phyloP scores from a whole-genome alignment of 78 protist species.

The Corallochytrium limacisporum region DNA sequence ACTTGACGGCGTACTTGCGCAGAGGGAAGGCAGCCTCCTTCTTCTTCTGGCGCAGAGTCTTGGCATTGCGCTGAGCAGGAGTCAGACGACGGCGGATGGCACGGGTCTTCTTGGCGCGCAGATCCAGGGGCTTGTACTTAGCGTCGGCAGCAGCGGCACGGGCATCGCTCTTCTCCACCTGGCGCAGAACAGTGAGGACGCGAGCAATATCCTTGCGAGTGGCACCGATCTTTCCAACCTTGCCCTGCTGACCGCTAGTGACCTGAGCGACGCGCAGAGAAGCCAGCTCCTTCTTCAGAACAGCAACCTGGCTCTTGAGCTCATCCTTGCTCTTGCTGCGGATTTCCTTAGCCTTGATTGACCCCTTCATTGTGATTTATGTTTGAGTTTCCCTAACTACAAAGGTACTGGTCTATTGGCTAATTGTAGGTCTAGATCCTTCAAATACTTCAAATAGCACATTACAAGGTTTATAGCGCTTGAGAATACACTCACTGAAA shows the following conservation, averaged over 20 bases:
- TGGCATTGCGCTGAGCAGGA: neutral
- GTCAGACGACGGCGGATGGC: slow-evolving; percentile 53
- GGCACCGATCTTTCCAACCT: slow-evolving; percentile 44
- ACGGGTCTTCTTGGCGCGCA: slow-evolving; percentile 61
- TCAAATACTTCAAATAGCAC: too few species aligned
- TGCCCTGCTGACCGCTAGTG: slow-evolving; percentile 48
- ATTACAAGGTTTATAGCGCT: too few species aligned
- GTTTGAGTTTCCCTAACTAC: too few species aligned
- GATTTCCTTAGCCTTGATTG: slow-evolving; percentile 45
- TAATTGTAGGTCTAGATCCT: too few species aligned
- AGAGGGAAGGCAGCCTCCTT: slow-evolving; percentile 34
- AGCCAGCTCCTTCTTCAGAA: slow-evolving; percentile 55
- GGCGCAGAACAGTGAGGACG: slow-evolving; percentile 65
- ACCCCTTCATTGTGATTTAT: too few species aligned
- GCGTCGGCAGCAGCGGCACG: slow-evolving; percentile 11
- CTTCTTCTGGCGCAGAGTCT: slow-evolving; percentile 24
- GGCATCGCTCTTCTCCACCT: slow-evolving; percentile 21
- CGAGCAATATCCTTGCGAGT: slow-evolving; percentile 63
- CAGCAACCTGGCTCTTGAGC: slow-evolving; percentile 45
- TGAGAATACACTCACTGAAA: too few species aligned
- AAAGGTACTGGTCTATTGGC: too few species aligned
- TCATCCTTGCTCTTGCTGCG: slow-evolving; percentile 41
- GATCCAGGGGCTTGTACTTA: slow-evolving; percentile 53
- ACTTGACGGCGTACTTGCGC: slow-evolving; percentile 64
- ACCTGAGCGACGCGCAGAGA: slow-evolving; percentile 63